Evolutionary conservation across 306 rosid genomes (phyloP).

Genomic region (Quercus parvula): DNA sequence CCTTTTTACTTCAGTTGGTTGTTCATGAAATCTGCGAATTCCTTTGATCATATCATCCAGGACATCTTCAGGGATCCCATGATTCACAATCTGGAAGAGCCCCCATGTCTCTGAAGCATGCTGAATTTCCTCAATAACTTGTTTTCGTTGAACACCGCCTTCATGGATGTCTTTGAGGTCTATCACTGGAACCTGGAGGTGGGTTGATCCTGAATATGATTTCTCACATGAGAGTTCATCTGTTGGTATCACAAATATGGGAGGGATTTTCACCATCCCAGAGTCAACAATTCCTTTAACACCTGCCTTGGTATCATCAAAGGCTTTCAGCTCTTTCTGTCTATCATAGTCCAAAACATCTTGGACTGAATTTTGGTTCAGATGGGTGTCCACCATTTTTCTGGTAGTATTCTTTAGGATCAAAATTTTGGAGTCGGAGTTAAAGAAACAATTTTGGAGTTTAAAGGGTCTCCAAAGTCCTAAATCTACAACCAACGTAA

Average conservation of each 20-base stretch:
- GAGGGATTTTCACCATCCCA: conserved; percentile 30
- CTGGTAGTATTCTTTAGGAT: too few relatives aligned
- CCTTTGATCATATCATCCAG: conserved; percentile 25
- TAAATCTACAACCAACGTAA: too few relatives aligned
- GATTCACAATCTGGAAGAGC: conserved; percentile 47
- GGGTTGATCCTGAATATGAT: too few relatives aligned
- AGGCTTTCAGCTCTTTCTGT: conserved; percentile 19
- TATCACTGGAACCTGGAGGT: conserved; percentile 16
- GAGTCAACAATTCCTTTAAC: conserved; percentile 37
- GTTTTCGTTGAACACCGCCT: background rate
- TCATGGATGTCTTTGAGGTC: conserved; percentile 23
- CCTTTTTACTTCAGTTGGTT: conserved; percentile 30
- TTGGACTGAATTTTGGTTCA: too few relatives aligned
- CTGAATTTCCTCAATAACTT: too few relatives aligned
- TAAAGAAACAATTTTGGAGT: too few relatives aligned
- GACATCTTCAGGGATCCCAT: conserved; percentile 22
- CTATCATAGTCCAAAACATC: too few relatives aligned
- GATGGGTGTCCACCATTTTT: too few relatives aligned
- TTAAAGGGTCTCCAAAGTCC: too few relatives aligned
- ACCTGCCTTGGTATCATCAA: conserved; percentile 36
- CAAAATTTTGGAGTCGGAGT: too few relatives aligned
- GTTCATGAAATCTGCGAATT: conserved; percentile 42
- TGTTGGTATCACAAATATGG: conserved; percentile 7
- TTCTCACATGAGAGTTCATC: too few relatives aligned
- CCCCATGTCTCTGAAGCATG: conserved; percentile 30